These are phyloP conservation scores for Saccharomyces eubayanus DNA, from an alignment of 805 yeast species.

Conservation along the genomic window DNA sequence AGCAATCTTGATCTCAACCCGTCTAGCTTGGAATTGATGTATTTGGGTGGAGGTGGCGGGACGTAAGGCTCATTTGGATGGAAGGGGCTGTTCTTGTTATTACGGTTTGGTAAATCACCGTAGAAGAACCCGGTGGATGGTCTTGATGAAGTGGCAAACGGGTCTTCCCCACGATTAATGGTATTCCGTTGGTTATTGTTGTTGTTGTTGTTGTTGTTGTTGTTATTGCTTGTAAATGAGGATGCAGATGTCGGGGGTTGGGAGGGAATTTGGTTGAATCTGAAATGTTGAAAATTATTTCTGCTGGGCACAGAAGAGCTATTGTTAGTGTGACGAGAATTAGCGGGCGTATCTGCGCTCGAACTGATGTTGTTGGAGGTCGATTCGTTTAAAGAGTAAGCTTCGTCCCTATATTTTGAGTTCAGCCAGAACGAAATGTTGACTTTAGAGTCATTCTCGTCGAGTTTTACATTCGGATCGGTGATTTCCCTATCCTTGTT, in stretches of 20 bases:
- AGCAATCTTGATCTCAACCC: conserved; percentile 25
- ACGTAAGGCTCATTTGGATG: conserved; percentile 7
- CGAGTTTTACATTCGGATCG: conserved; percentile 19
- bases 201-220: not conserved
- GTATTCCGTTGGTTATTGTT: not conserved
- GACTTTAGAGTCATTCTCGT: conserved; percentile 11
- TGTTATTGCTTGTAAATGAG: conserved; percentile 6
- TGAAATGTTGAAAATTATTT: not conserved
- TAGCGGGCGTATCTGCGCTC: not conserved
- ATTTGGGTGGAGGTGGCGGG: conserved; percentile 25
- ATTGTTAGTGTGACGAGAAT: not conserved
- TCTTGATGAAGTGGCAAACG: not conserved
- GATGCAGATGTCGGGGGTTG: conserved; percentile 12
- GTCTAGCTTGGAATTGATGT: conserved; percentile 28
- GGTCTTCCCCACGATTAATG: not conserved
- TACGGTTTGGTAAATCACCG: not conserved
- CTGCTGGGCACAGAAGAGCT: not conserved
- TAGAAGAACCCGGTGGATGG: not conserved
- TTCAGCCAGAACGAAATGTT: conserved; percentile 23
- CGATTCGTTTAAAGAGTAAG: conserved; percentile 13
- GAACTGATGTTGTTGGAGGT: not conserved
- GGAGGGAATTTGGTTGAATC: conserved; percentile 6
- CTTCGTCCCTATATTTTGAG: conserved; percentile 19
- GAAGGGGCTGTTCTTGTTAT: not conserved
- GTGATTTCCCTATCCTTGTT: conserved; percentile 17